Conservation (phyloP, 441 rosid species). For the Populus hybrid region DNA sequence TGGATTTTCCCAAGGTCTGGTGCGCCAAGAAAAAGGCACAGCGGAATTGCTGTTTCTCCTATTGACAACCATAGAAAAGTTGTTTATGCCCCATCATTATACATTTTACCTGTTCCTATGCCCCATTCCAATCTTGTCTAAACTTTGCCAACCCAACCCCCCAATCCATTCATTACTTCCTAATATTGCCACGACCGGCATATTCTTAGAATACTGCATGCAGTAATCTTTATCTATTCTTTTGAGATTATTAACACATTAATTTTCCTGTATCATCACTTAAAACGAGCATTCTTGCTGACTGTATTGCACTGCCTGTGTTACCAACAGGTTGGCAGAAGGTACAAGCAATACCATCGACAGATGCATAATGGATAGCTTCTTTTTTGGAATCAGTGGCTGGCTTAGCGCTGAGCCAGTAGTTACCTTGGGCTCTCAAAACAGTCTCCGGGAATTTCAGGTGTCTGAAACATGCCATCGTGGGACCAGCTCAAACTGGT, state of each 20-base stretch:
- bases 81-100: too few relatives aligned
- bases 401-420: slow-evolving; percentile 52
- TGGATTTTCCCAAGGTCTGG: background rate
- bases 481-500: slow-evolving; percentile 37
- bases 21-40: background rate
- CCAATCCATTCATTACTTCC: too few relatives aligned
- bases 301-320: background rate
- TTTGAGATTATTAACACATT: background rate
- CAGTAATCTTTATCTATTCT: background rate
- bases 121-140: background rate
- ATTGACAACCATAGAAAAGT: too few relatives aligned
- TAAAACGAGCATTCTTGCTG: background rate
- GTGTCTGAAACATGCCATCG: slow-evolving; percentile 42
- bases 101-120: background rate
- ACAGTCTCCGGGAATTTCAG: slow-evolving; percentile 44
- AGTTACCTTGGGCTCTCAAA: slow-evolving; percentile 48
- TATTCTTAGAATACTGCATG: background rate
- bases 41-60: background rate
- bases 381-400: slow-evolving; percentile 22
- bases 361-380: slow-evolving; percentile 36
- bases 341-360: slow-evolving; percentile 40
- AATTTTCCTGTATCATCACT: background rate
- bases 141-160: background rate
- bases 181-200: background rate
- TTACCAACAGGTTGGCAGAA: slow-evolving; percentile 40